These are phyloP conservation scores for Viola odorata DNA, from an alignment of 345 rosid genomes.

Conservation along the genomic window DNA sequence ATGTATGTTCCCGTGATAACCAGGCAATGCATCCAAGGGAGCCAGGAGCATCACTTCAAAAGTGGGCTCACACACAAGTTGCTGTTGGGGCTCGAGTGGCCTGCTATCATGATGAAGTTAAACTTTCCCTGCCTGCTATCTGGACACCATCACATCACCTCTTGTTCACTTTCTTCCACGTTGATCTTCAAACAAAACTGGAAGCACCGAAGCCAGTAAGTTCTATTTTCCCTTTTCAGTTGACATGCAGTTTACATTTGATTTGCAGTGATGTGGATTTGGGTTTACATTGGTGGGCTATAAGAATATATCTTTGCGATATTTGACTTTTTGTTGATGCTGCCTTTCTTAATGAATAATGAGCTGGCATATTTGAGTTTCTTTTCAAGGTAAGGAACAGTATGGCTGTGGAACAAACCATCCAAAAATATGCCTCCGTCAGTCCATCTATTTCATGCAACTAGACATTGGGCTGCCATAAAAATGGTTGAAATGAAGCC, in stretches of 20 bases:
- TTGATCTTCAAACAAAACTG: slow-evolving; percentile 93
- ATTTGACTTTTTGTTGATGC: background rate
- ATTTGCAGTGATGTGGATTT: background rate
- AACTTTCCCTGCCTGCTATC: slow-evolving; percentile 77
- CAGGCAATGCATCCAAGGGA: slow-evolving; percentile 85
- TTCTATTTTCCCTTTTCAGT: slow-evolving; percentile 3
- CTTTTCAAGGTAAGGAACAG: too few species aligned
- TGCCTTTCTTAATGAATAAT: too few species aligned
- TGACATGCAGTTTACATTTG: slow-evolving; percentile 1
- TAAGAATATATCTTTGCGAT: background rate
- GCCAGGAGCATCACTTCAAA: slow-evolving; percentile 61
- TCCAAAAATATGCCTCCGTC: too few species aligned
- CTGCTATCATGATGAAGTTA: slow-evolving; percentile 87
- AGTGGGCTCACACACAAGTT: slow-evolving; percentile 89
- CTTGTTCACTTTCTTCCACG: slow-evolving; percentile 89
- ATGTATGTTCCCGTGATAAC: slow-evolving; percentile 24
- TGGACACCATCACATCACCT: slow-evolving; percentile 97
- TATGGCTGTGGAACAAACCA: too few species aligned
- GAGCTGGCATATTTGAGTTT: too few species aligned
- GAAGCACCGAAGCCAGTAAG: slow-evolving; percentile 99
- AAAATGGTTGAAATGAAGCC: too few species aligned
- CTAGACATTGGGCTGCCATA: too few species aligned
- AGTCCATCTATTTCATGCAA: too few species aligned
- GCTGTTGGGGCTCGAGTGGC: slow-evolving; percentile 82
- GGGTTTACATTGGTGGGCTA: background rate